phyloP scores from a whole-genome alignment of 257 asterid species.

The Prunella vulgaris region DNA sequence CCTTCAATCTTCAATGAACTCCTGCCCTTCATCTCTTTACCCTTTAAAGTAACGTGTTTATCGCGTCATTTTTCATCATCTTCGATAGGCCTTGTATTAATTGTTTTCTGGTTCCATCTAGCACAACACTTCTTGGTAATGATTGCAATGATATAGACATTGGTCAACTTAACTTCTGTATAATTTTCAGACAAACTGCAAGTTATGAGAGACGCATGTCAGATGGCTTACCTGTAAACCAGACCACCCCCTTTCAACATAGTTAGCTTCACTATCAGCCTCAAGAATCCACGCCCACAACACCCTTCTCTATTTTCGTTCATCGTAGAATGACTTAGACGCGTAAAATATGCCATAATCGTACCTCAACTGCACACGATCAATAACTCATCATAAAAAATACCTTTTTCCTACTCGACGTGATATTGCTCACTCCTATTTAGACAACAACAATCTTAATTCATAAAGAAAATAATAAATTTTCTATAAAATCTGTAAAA shows the following conservation, averaged over 20 bases:
- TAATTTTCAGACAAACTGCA: background rate
- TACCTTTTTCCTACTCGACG: too few species aligned
- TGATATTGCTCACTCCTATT: too few species aligned
- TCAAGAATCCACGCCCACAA: conserved; percentile 45
- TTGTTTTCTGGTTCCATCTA: conserved; percentile 29
- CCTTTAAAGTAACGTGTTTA: conserved; percentile 15
- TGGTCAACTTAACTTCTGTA: too few species aligned
- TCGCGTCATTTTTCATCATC: conserved; percentile 34
- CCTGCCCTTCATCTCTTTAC: conserved; percentile 27
- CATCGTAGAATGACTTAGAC: conserved; percentile 34
- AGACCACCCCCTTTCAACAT: conserved; percentile 30
- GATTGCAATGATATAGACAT: conserved; percentile 23
- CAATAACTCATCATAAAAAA: too few species aligned
- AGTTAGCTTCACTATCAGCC: conserved; percentile 16
- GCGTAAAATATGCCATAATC: conserved; percentile 44
- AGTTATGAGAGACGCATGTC: background rate
- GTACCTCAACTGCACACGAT: conserved; percentile 21
- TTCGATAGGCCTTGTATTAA: conserved; percentile 41
- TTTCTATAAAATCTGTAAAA: too few species aligned
- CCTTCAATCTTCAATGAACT: conserved; percentile 21
- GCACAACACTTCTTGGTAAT: conserved; percentile 36
- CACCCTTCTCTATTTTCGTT: conserved; percentile 29
- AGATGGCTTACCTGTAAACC: too few species aligned
- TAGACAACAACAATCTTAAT: too few species aligned
- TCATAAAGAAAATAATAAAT: too few species aligned